Percentiles rank a stretch among this genome's conserved stretches.
phyloP scores from a whole-genome alignment of 805 yeast species.

The Tetrapisispora phaffii region DNA sequence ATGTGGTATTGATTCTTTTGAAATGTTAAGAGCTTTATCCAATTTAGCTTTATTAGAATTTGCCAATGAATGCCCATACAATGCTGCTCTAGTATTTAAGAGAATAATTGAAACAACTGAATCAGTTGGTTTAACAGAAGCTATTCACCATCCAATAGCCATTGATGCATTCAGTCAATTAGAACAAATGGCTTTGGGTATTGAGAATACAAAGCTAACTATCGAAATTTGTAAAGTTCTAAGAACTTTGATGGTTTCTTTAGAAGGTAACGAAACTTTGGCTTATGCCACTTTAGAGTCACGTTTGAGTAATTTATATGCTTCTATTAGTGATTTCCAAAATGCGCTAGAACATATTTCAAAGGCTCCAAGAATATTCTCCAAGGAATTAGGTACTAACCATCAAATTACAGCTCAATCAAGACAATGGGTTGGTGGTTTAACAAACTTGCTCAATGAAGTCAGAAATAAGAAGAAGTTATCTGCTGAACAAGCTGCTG shows the following conservation, averaged over 20 bases:
- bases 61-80: conserved; percentile 44
- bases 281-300: conserved; percentile 57
- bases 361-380: conserved; percentile 49
- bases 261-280: conserved; percentile 51
- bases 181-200: conserved; percentile 50
- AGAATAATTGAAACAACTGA: conserved; percentile 42
- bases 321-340: conserved; percentile 41
- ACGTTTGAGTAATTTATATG: conserved; percentile 56
- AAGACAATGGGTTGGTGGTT: conserved; percentile 50
- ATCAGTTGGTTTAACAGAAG: conserved; percentile 39
- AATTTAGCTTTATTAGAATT: conserved; percentile 70
- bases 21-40: conserved; percentile 58
- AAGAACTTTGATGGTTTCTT: conserved; percentile 37
- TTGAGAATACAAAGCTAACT: conserved; percentile 48
- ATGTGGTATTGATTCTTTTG: conserved; percentile 70
- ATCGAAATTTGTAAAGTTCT: conserved; percentile 45
- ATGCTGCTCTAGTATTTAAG: conserved; percentile 52
- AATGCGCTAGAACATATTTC: conserved; percentile 49
- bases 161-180: conserved; percentile 41
- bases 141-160: conserved; percentile 57
- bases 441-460: conserved; percentile 33
- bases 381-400: conserved; percentile 51
- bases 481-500: conserved; percentile 21
- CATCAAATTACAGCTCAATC: conserved; percentile 61
- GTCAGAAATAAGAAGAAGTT: conserved; percentile 21